Evolutionary conservation across 768 basidiomycete genomes (phyloP).

Genomic region (Leccinum rimulosum): DNA sequence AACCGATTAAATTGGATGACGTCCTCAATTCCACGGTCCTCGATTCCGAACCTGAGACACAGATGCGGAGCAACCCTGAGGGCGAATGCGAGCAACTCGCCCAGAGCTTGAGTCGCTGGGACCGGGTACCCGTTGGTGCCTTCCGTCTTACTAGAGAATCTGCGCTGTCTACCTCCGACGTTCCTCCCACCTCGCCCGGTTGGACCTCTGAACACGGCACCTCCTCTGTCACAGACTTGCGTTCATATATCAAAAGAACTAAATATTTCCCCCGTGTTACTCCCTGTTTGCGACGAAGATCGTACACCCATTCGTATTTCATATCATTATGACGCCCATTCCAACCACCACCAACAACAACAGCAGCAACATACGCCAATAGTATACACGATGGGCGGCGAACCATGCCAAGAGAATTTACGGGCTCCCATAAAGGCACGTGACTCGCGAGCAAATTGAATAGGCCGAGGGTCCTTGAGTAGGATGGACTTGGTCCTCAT

Average conservation of each 20-base stretch:
- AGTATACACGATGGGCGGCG: not conserved
- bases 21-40: constrained; percentile 75
- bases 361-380: constrained; percentile 32
- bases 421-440: too few relatives aligned
- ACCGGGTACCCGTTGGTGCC: constrained; percentile 66
- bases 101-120: constrained; percentile 65
- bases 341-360: constrained; percentile 29
- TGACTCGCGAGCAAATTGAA: too few relatives aligned
- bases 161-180: constrained; percentile 25
- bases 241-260: constrained; percentile 33
- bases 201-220: constrained; percentile 29
- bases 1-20: constrained; percentile 63
- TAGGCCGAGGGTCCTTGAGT: too few relatives aligned
- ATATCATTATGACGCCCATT: constrained; percentile 33
- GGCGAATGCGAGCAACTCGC: constrained; percentile 41
- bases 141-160: constrained; percentile 60
- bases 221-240: constrained; percentile 17
- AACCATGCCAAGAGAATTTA: too few relatives aligned
- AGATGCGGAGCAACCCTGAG: constrained; percentile 29
- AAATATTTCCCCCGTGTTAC: constrained; percentile 49
- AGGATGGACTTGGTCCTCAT: too few relatives aligned
- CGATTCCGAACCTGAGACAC: constrained; percentile 49
- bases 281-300: constrained; percentile 54
- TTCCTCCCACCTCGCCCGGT: constrained; percentile 25
- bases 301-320: constrained; percentile 48